Evolutionary conservation across 306 rosid genomes (phyloP).

Genomic region (Elaeagnus macrophylla): DNA sequence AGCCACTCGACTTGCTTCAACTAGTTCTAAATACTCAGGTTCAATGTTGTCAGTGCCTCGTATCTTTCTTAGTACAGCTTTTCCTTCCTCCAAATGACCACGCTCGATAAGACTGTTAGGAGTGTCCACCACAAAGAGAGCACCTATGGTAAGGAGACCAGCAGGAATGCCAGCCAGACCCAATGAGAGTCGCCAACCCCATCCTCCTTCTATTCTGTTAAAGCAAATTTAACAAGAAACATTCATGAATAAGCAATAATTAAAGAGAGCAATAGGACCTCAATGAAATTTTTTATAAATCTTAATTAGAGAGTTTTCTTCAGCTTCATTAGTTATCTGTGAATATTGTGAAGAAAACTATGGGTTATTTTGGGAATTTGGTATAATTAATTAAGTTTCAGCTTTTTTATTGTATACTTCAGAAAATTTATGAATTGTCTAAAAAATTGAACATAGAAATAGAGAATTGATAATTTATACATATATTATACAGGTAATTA

Average conservation of each 20-base stretch:
- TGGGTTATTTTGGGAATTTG: too few species aligned
- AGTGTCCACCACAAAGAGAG: conserved; percentile 73
- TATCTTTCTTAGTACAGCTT: conserved; percentile 44
- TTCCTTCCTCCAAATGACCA: conserved; percentile 75
- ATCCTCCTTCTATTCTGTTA: conserved; percentile 63
- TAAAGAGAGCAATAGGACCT: neutral
- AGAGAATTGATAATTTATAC: too few species aligned
- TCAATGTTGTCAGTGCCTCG: conserved; percentile 67
- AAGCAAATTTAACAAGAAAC: neutral
- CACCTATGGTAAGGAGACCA: conserved; percentile 56
- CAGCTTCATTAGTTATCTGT: too few species aligned
- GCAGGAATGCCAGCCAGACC: conserved; percentile 86
- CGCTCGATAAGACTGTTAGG: conserved; percentile 84
- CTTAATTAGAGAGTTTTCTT: too few species aligned
- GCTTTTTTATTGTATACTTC: too few species aligned
- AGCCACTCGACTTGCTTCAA: conserved; percentile 67
- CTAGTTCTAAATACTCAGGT: conserved; percentile 66
- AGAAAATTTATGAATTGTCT: too few species aligned
- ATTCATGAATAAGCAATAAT: neutral
- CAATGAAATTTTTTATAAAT: too few species aligned
- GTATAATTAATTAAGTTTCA: too few species aligned
- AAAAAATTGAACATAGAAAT: too few species aligned
- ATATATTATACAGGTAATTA: too few species aligned
- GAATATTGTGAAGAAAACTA: too few species aligned
- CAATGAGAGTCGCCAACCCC: conserved; percentile 92